A percentile compares a stretch with the other conserved stretches of the same genome.
Evolutionary conservation across 495 filamentous ascomycete species (phyloP).

Genomic region (Aspergillus avenaceus): DNA sequence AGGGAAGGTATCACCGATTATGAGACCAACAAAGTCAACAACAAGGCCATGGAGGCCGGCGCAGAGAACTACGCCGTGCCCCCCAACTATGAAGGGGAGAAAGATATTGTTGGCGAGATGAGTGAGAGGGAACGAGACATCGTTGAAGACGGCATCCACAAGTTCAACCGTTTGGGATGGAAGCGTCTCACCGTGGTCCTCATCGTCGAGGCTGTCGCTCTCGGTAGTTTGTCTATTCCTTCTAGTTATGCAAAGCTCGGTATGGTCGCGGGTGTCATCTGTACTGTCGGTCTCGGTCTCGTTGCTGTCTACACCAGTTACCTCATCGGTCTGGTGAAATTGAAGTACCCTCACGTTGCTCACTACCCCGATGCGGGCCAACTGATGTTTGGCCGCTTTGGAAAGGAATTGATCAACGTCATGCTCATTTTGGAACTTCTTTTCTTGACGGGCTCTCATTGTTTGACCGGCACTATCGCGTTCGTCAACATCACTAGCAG

Average conservation of each 20-base stretch:
- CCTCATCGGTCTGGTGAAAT: constrained; percentile 65
- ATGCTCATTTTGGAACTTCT: constrained; percentile 59
- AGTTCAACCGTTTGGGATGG: constrained; percentile 34
- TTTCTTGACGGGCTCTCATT: constrained; percentile 67
- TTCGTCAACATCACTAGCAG: constrained; percentile 59
- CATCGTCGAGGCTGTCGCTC: constrained; percentile 61
- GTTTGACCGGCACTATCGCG: constrained; percentile 66
- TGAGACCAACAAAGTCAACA: constrained; percentile 10
- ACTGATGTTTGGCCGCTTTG: constrained; percentile 56
- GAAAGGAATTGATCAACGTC: constrained; percentile 56
- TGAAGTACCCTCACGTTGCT: constrained; percentile 58
- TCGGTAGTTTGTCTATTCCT: constrained; percentile 57
- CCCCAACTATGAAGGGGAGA: constrained; percentile 20
- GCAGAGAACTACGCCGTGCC: constrained; percentile 11
- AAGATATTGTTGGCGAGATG: constrained; percentile 22
- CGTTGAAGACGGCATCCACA: constrained; percentile 21
- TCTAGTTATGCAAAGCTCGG: constrained; percentile 55
- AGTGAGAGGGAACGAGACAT: constrained; percentile 21
- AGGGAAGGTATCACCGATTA: constrained; percentile 12
- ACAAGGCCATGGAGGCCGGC: constrained; percentile 3
- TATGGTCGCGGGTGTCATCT: constrained; percentile 53
- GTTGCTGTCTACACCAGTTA: constrained; percentile 68
- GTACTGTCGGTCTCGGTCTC: constrained; percentile 53
- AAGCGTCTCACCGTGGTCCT: constrained; percentile 38
- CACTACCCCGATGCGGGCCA: constrained; percentile 63